A percentile compares a stretch with the other conserved stretches of the same genome.
Conservation (phyloP, 73 alveolate genomes). For the Breviolum minutum region DNA sequence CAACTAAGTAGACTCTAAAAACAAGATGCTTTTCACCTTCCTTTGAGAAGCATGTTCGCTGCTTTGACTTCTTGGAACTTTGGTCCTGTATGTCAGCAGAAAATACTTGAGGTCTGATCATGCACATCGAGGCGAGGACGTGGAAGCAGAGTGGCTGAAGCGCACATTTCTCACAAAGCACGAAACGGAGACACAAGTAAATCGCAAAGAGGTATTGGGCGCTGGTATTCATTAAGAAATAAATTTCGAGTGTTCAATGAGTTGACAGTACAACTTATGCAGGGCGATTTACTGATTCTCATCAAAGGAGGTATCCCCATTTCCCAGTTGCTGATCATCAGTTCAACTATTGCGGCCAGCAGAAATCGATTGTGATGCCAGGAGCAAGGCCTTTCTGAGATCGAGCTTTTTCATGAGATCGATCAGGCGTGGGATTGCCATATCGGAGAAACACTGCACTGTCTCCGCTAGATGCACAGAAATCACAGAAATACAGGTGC, state of each 20-base stretch:
- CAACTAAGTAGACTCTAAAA: neutral
- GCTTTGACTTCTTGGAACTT: neutral
- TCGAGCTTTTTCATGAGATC: slow-evolving; percentile 88
- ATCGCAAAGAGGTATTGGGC: too few relatives aligned
- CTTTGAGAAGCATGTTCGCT: too few relatives aligned
- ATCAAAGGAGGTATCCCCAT: too few relatives aligned
- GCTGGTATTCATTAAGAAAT: too few relatives aligned
- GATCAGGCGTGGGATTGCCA: slow-evolving; percentile 34
- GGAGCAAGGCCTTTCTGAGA: slow-evolving; percentile 77
- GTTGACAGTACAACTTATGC: too few relatives aligned
- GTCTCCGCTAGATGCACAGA: neutral
- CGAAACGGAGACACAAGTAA: too few relatives aligned
- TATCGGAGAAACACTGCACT: neutral
- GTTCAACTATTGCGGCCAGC: too few relatives aligned
- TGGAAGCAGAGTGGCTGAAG: neutral
- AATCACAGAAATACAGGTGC: neutral
- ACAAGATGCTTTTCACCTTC: neutral
- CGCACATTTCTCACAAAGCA: too few relatives aligned
- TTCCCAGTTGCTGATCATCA: too few relatives aligned
- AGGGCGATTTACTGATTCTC: too few relatives aligned
- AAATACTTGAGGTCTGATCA: slow-evolving; percentile 22
- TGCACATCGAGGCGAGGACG: slow-evolving; percentile 55
- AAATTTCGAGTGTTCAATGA: too few relatives aligned
- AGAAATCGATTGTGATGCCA: neutral
- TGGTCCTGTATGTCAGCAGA: neutral